These are phyloP conservation scores for Ceratocystis albifundus DNA, from an alignment of 2,329 filamentous ascomycete genomes.

Conservation along the genomic window DNA sequence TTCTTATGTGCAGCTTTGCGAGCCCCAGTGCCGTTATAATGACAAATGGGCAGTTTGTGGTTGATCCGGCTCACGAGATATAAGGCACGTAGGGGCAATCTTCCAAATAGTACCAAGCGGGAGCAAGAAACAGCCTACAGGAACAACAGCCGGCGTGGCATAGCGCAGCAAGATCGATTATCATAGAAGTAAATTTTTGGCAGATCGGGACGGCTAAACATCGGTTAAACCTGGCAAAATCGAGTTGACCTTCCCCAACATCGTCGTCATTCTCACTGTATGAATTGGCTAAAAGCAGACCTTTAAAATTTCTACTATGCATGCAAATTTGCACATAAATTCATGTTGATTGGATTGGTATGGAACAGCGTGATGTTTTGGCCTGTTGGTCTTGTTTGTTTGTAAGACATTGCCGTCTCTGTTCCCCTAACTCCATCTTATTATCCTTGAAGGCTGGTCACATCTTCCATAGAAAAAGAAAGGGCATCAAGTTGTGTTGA, in stretches of 20 bases:
- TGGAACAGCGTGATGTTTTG: background rate
- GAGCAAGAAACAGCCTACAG: no score
- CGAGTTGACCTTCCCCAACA: background rate
- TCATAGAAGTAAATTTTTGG: constrained; percentile 24
- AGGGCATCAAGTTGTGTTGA: background rate
- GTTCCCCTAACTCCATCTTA: background rate
- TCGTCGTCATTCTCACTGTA: background rate
- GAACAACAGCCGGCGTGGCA: background rate
- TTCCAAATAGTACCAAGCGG: no score
- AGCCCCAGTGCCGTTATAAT: no score
- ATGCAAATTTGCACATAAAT: background rate
- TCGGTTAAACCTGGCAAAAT: constrained; percentile 19
- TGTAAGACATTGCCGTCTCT: background rate
- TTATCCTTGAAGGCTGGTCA: background rate
- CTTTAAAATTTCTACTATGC: background rate
- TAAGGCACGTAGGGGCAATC: no score
- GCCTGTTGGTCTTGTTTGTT: background rate
- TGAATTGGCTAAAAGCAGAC: background rate
- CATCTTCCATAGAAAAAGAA: background rate
- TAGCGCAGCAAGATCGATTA: constrained; percentile 6
- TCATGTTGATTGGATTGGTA: background rate
- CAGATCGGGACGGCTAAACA: constrained; percentile 21
- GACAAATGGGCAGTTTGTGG: no score
- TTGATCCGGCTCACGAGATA: no score
- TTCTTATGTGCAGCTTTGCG: background rate